Percentiles rank a stretch among this genome's conserved stretches.
These are phyloP conservation scores for Potentilla sterilis DNA, from an alignment of 306 rosid species.

Conservation along the genomic window DNA sequence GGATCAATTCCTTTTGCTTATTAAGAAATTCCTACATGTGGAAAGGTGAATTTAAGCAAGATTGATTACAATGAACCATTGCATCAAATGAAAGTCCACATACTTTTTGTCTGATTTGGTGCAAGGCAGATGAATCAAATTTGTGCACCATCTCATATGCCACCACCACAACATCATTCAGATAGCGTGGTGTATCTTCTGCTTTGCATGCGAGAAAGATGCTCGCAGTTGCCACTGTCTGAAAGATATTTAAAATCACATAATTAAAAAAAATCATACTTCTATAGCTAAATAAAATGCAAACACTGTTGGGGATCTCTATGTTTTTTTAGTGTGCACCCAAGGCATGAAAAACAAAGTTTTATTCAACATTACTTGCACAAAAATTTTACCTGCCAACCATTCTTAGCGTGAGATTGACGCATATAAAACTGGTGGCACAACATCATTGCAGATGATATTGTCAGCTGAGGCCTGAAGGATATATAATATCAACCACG, in stretches of 20 bases:
- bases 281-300: neutral
- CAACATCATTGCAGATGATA: slow-evolving; percentile 51
- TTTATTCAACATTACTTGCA: neutral
- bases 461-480: slow-evolving; percentile 56
- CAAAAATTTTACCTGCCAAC: slow-evolving; percentile 44
- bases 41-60: slow-evolving; percentile 12
- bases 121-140: slow-evolving; percentile 41
- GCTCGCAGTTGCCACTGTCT: slow-evolving; percentile 47
- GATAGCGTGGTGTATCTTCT: slow-evolving; percentile 45
- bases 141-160: slow-evolving; percentile 39
- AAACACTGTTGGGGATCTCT: neutral
- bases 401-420: slow-evolving; percentile 54
- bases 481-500: slow-evolving; percentile 18
- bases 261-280: neutral
- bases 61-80: neutral
- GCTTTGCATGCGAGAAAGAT: slow-evolving; percentile 49
- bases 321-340: neutral
- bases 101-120: slow-evolving; percentile 44
- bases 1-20: slow-evolving; percentile 42
- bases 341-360: neutral
- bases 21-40: slow-evolving; percentile 36
- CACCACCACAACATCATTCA: slow-evolving; percentile 43
- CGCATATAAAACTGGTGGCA: slow-evolving; percentile 55
- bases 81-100: slow-evolving; percentile 1
- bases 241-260: slow-evolving; percentile 16